Evolutionary conservation across 352 stramenopile genomes (phyloP).

Genomic region (Pilasporangium apinafurcum): DNA sequence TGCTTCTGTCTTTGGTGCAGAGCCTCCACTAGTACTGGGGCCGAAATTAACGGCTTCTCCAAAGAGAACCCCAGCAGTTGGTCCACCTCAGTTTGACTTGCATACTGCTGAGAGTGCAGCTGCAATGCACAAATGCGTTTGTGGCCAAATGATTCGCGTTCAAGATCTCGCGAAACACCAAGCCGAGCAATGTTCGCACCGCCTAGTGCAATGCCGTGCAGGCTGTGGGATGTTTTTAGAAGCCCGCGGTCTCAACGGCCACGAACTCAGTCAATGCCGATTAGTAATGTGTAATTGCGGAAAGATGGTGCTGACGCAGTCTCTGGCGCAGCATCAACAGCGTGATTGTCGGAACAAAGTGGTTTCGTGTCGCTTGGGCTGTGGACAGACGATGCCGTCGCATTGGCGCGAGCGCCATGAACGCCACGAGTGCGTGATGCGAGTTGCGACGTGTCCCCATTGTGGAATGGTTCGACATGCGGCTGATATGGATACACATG

Average conservation of each 20-base stretch:
- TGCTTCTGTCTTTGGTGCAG: conserved; percentile 15
- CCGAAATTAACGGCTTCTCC: no score
- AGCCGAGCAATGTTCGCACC: conserved; percentile 23
- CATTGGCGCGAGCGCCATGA: conserved; percentile 43
- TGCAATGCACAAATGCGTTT: conserved; percentile 25
- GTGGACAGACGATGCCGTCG: conserved; percentile 18
- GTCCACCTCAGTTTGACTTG: neutral
- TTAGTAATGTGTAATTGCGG: conserved; percentile 56
- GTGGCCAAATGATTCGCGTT: conserved; percentile 21
- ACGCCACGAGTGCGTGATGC: conserved; percentile 33
- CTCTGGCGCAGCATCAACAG: conserved; percentile 43
- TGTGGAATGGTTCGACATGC: conserved; percentile 34
- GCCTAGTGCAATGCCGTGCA: conserved; percentile 37
- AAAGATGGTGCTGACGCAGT: conserved; percentile 59
- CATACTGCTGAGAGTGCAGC: neutral
- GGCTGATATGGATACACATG: conserved; percentile 28
- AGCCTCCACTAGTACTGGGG: conserved; percentile 1
- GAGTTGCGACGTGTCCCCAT: conserved; percentile 24
- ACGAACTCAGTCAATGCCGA: conserved; percentile 65
- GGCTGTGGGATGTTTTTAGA: conserved; percentile 45
- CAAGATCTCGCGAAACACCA: conserved; percentile 25
- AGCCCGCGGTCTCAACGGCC: conserved; percentile 40
- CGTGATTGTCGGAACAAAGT: conserved; percentile 38
- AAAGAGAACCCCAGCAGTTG: neutral
- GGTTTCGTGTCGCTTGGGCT: conserved; percentile 33